Evolutionary conservation across 495 filamentous ascomycete genomes (phyloP).

Genomic region (Pseudomonodictys pantanalensis): DNA sequence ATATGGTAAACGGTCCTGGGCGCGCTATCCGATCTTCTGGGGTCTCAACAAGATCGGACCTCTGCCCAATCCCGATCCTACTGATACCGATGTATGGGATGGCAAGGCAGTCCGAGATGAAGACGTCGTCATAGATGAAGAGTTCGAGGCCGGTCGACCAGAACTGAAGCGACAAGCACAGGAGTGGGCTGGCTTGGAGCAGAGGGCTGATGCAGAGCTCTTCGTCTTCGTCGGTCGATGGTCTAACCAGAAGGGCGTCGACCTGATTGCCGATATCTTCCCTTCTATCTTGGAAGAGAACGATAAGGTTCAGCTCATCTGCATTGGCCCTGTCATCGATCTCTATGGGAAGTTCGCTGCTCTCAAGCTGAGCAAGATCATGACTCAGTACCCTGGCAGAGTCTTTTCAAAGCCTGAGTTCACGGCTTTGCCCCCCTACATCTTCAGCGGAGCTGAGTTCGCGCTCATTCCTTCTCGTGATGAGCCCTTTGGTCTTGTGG

Average conservation of each 20-base stretch:
- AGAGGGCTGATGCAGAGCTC: constrained; percentile 65
- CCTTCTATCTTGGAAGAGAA: constrained; percentile 67
- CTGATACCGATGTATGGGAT: constrained; percentile 68
- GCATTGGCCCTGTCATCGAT: constrained; percentile 72
- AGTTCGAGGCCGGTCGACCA: constrained; percentile 55
- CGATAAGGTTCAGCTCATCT: constrained; percentile 66
- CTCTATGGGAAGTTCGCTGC: constrained; percentile 77
- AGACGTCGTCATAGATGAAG: constrained; percentile 55
- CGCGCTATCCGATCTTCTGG: constrained; percentile 77
- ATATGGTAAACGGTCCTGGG: constrained; percentile 71
- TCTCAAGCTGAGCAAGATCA: constrained; percentile 66
- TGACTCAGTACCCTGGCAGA: constrained; percentile 69
- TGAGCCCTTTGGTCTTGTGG: constrained; percentile 78
- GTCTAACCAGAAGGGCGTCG: constrained; percentile 76
- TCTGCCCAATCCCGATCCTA: constrained; percentile 73
- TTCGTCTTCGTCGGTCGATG: constrained; percentile 78
- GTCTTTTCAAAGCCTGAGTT: constrained; percentile 78
- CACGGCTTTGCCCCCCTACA: constrained; percentile 67
- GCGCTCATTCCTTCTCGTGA: constrained; percentile 76
- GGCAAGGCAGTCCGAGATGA: constrained; percentile 47
- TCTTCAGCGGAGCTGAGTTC: constrained; percentile 78
- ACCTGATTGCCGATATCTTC: constrained; percentile 75
- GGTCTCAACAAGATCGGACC: constrained; percentile 67
- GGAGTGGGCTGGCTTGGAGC: constrained; percentile 70
- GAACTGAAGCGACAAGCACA: constrained; percentile 66